phyloP scores from a whole-genome alignment of 1,139 yeast genomes.

The Debaryomyces robertsiae region DNA sequence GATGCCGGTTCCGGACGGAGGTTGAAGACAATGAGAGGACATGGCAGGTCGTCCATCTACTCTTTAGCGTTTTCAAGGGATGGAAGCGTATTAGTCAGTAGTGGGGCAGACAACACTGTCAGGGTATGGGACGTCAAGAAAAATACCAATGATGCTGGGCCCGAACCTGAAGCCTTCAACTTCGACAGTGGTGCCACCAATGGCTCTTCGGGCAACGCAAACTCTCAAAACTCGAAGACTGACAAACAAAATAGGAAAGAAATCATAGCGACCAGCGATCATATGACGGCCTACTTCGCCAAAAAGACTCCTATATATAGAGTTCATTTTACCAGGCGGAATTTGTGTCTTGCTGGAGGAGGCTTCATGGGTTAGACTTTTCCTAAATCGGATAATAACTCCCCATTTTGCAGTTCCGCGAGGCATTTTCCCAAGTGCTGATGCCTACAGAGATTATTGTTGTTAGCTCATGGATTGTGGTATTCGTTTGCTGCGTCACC shows the following conservation, averaged over 20 bases:
- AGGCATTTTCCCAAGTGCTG: too few relatives aligned
- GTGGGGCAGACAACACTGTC: conserved; percentile 91
- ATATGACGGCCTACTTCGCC: conserved; percentile 91
- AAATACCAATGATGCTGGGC: conserved; percentile 78
- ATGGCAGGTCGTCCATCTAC: conserved; percentile 84
- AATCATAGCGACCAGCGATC: conserved; percentile 80
- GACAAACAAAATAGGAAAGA: conserved; percentile 61
- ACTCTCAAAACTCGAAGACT: conserved; percentile 23
- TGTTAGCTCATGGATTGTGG: too few relatives aligned
- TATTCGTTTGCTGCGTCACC: too few relatives aligned
- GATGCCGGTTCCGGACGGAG: conserved; percentile 91
- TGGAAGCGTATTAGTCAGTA: conserved; percentile 86
- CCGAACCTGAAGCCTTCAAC: conserved; percentile 75
- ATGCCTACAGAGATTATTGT: too few relatives aligned
- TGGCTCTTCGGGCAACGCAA: conserved; percentile 14
- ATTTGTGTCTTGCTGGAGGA: conserved; percentile 91
- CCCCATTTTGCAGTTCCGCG: too few relatives aligned
- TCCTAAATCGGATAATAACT: too few relatives aligned
- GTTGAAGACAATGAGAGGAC: conserved; percentile 84
- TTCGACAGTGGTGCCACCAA: conserved; percentile 22
- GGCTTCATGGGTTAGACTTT: conserved; percentile 48
- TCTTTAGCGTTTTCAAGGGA: conserved; percentile 85
- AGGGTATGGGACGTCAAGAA: conserved; percentile 95
- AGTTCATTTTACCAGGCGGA: conserved; percentile 88
- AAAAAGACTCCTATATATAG: conserved; percentile 93